phyloP scores from a whole-genome alignment of 2,329 filamentous ascomycete genomes.

The Akanthomyces lecanii region DNA sequence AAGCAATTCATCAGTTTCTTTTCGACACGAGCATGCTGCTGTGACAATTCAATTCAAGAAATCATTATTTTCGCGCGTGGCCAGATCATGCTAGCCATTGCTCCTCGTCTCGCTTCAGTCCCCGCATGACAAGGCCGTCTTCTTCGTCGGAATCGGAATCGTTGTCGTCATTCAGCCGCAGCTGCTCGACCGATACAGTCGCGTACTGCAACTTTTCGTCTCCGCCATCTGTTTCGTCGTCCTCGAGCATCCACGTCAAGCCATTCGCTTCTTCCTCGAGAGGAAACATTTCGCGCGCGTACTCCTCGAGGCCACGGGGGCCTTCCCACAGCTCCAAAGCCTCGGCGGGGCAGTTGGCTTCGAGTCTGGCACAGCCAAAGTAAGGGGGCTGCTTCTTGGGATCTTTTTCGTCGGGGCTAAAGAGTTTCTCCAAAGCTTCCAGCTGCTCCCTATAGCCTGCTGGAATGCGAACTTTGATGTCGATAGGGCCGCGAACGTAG shows the following conservation, averaged over 20 bases:
- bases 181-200: slow-evolving; percentile 35
- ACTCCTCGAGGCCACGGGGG: slow-evolving; percentile 85
- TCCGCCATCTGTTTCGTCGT: slow-evolving; percentile 39
- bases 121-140: slow-evolving; percentile 55
- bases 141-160: slow-evolving; percentile 47
- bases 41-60: neutral
- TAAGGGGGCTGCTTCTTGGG: slow-evolving; percentile 57
- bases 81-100: slow-evolving; percentile 48
- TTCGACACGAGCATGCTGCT: slow-evolving; percentile 11
- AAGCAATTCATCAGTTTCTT: slow-evolving; percentile 15
- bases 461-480: slow-evolving; percentile 81
- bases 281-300: slow-evolving; percentile 88
- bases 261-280: slow-evolving; percentile 94
- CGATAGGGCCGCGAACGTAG: slow-evolving; percentile 75
- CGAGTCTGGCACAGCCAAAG: slow-evolving; percentile 55
- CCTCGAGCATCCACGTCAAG: slow-evolving; percentile 80
- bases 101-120: slow-evolving; percentile 54
- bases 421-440: slow-evolving; percentile 60
- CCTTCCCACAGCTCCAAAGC: slow-evolving; percentile 87
- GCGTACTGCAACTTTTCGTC: slow-evolving; percentile 34
- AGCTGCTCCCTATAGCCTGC: slow-evolving; percentile 86
- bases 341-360: slow-evolving; percentile 64
- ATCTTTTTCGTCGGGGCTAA: slow-evolving; percentile 48
- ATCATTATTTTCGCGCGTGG: neutral
- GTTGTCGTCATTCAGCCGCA: slow-evolving; percentile 39